Evolutionary conservation across 176 grass and related monocot species (phyloP).

Genomic region (Oryza brachyantha): DNA sequence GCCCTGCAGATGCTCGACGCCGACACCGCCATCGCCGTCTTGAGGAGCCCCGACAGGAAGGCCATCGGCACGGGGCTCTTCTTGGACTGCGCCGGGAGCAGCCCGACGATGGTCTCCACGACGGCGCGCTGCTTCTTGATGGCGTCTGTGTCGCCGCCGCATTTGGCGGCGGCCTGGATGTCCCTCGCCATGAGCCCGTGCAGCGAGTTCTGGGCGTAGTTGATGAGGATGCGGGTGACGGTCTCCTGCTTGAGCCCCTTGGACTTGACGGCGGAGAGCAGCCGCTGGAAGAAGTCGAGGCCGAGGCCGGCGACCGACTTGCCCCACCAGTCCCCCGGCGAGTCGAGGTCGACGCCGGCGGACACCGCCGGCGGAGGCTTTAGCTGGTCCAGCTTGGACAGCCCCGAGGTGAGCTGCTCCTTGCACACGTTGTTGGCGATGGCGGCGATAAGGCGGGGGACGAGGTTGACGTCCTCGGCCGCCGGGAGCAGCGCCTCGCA

Average conservation of each 20-base stretch:
- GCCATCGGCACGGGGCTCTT: constrained; percentile 82
- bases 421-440: constrained; percentile 82
- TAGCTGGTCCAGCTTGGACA: constrained; percentile 63
- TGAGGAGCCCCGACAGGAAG: constrained; percentile 83
- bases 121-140: constrained; percentile 62
- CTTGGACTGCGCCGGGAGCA: constrained; percentile 79
- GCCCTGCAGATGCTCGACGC: constrained; percentile 59
- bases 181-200: constrained; percentile 70
- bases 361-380: constrained; percentile 5
- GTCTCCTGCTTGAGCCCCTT: constrained; percentile 97
- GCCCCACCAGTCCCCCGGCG: constrained; percentile 79
- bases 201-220: constrained; percentile 79
- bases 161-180: constrained; percentile 22
- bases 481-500: constrained; percentile 74
- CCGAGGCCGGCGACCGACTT: constrained; percentile 55
- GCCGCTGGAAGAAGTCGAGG: constrained; percentile 76
- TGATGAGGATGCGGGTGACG: constrained; percentile 71
- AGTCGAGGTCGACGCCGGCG: constrained; percentile 21
- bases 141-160: constrained; percentile 35
- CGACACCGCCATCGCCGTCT: constrained; percentile 55
- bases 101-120: constrained; percentile 60
- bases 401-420: constrained; percentile 74
- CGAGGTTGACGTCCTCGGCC: constrained; percentile 68
- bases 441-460: constrained; percentile 44
- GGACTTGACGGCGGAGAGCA: constrained; percentile 71